phyloP scores from a whole-genome alignment of 495 filamentous ascomycete species.

The Apodospora peruviana region DNA sequence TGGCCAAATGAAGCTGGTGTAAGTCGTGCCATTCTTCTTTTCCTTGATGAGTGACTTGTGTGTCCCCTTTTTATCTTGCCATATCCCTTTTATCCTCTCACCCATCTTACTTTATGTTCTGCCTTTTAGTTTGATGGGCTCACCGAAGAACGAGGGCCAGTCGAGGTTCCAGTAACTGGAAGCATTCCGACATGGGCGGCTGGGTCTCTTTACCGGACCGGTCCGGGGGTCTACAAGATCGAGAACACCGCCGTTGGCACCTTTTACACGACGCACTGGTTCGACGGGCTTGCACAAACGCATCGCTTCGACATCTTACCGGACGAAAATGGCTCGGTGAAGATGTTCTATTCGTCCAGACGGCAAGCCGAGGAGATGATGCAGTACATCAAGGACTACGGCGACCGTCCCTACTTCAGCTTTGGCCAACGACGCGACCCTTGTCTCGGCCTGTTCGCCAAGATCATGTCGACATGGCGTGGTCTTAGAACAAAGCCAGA shows the following conservation, averaged over 20 bases:
- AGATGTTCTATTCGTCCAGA: conserved; percentile 67
- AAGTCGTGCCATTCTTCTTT: too few species aligned
- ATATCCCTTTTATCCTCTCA: conserved; percentile 3
- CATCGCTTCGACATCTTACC: conserved; percentile 64
- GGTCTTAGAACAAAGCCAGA: neutral
- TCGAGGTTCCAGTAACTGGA: conserved; percentile 33
- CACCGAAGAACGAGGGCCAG: conserved; percentile 38
- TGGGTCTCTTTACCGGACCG: conserved; percentile 67
- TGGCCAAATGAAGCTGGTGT: conserved; percentile 45
- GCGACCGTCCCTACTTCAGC: conserved; percentile 38
- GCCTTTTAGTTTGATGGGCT: conserved; percentile 39
- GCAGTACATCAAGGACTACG: conserved; percentile 48
- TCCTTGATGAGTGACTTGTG: too few species aligned
- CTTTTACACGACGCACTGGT: conserved; percentile 64
- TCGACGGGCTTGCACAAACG: conserved; percentile 70
- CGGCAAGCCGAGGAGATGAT: conserved; percentile 53
- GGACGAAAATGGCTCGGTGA: conserved; percentile 20
- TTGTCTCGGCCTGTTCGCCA: conserved; percentile 59
- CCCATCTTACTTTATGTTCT: neutral
- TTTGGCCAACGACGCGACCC: conserved; percentile 66
- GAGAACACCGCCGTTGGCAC: conserved; percentile 50
- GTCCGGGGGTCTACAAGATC: conserved; percentile 57
- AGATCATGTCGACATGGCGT: conserved; percentile 53
- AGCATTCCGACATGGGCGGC: conserved; percentile 39
- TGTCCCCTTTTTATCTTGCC: neutral